Evolutionary conservation across 805 yeast species (phyloP).

Genomic region (Candida andamanensis): DNA sequence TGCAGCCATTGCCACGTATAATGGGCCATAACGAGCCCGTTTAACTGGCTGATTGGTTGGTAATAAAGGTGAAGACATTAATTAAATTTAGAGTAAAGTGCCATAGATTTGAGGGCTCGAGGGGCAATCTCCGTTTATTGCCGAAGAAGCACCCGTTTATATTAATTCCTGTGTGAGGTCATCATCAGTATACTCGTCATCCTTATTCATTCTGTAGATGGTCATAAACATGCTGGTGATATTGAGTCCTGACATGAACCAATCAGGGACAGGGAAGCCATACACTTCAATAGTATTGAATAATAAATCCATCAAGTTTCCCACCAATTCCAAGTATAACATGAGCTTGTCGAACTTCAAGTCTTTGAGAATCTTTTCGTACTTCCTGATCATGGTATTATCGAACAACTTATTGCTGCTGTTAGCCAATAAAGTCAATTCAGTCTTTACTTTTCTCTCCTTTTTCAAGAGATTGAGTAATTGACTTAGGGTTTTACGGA

Average conservation of each 20-base stretch:
- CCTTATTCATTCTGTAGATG: slow-evolving; percentile 45
- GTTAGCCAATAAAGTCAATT: slow-evolving; percentile 25
- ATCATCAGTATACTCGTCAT: slow-evolving; percentile 41
- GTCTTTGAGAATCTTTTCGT: slow-evolving; percentile 37
- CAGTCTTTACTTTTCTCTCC: slow-evolving; percentile 33
- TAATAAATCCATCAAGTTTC: slow-evolving; percentile 36
- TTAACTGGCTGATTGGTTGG: too few relatives aligned
- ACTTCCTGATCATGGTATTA: slow-evolving; percentile 24
- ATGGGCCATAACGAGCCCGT: too few relatives aligned
- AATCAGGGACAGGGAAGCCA: slow-evolving; percentile 31
- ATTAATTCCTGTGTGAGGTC: slow-evolving; percentile 38
- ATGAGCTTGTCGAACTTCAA: slow-evolving; percentile 38
- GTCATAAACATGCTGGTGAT: slow-evolving; percentile 42
- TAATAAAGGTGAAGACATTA: slow-evolving; percentile 1
- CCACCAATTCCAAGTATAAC: slow-evolving; percentile 36
- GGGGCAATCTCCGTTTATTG: too few relatives aligned
- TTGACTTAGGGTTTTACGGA: slow-evolving; percentile 38
- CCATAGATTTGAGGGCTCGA: too few relatives aligned
- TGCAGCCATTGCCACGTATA: too few relatives aligned
- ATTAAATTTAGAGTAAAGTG: too few relatives aligned
- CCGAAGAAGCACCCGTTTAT: too few relatives aligned
- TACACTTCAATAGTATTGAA: slow-evolving; percentile 38
- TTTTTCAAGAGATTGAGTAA: slow-evolving; percentile 35
- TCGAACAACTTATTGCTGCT: slow-evolving; percentile 17
- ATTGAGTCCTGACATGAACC: slow-evolving; percentile 38